A percentile compares a stretch with the other conserved stretches of the same genome.
phyloP scores from a whole-genome alignment of 2,329 filamentous ascomycete species.

The Pseudogymnoascus sp. region DNA sequence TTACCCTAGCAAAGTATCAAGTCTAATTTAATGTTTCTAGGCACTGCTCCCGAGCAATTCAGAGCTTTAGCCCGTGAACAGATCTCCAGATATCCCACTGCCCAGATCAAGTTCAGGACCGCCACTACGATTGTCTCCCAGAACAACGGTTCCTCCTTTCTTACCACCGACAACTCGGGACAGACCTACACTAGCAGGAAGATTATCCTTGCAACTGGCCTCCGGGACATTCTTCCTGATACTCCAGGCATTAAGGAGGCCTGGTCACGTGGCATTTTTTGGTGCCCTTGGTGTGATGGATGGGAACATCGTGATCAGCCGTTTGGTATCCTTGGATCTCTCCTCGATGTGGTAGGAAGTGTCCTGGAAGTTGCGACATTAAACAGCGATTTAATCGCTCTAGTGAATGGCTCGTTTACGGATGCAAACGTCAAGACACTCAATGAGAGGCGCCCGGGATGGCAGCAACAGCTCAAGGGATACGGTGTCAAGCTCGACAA shows the following conservation, averaged over 20 bases:
- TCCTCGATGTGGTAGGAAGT: conserved; percentile 37
- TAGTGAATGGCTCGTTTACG: conserved; percentile 51
- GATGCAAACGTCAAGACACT: conserved; percentile 33
- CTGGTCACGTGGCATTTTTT: conserved; percentile 53
- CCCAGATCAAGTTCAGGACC: conserved; percentile 43
- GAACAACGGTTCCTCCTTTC: conserved; percentile 39
- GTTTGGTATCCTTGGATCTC: conserved; percentile 43
- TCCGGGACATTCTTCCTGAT: conserved; percentile 41
- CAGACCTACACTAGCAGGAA: conserved; percentile 39
- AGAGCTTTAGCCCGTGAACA: conserved; percentile 33
- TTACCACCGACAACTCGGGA: conserved; percentile 31
- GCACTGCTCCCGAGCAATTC: conserved; percentile 26
- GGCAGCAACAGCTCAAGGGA: conserved; percentile 40
- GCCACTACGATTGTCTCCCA: conserved; percentile 33
- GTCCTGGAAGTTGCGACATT: conserved; percentile 47
- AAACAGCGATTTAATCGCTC: conserved; percentile 36
- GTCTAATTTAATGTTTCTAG: conserved; percentile 20
- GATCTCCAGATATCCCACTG: conserved; percentile 43
- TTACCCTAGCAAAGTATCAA: not conserved
- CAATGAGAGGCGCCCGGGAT: conserved; percentile 34
- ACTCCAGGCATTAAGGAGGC: conserved; percentile 46
- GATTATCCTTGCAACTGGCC: conserved; percentile 46
- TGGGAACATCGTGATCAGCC: conserved; percentile 53
- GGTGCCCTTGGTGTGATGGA: conserved; percentile 59
- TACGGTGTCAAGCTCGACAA: conserved; percentile 49